These are phyloP conservation scores for Cystofilobasidium macerans DNA, from an alignment of 768 basidiomycete species.

Conservation along the genomic window DNA sequence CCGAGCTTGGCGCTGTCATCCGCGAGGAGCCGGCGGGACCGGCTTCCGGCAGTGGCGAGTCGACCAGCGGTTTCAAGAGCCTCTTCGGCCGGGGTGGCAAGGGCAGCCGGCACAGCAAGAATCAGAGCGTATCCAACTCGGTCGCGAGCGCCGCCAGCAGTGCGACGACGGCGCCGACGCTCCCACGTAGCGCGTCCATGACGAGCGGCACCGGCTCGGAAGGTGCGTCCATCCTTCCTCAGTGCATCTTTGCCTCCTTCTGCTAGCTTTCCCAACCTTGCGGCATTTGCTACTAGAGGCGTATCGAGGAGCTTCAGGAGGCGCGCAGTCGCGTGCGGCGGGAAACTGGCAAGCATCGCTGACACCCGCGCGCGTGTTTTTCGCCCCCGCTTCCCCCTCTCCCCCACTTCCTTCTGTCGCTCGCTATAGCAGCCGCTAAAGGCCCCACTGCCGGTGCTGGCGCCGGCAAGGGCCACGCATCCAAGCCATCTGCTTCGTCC, in stretches of 20 bases:
- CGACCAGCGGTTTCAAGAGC: neutral
- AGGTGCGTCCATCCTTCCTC: neutral
- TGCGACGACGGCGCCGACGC: neutral
- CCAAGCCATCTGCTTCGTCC: neutral
- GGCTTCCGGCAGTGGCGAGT: neutral
- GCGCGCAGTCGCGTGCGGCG: no score
- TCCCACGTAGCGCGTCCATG: neutral
- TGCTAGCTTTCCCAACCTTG: no score
- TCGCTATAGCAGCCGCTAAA: no score
- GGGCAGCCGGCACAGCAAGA: neutral
- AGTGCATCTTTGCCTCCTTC: no score
- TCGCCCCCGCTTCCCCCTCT: no score
- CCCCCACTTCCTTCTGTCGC: no score
- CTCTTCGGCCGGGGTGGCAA: constrained; percentile 1
- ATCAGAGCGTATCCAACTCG: neutral
- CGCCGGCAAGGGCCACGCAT: neutral
- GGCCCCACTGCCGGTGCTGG: no score
- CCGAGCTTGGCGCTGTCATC: no score
- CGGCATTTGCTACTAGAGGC: neutral
- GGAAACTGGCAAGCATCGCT: neutral
- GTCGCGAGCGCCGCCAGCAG: neutral
- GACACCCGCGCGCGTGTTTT: no score
- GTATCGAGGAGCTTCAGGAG: no score
- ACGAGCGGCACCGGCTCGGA: neutral
- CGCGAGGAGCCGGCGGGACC: neutral